phyloP scores from a whole-genome alignment of 805 yeast species.

The Kockiozyma suomiensis region DNA sequence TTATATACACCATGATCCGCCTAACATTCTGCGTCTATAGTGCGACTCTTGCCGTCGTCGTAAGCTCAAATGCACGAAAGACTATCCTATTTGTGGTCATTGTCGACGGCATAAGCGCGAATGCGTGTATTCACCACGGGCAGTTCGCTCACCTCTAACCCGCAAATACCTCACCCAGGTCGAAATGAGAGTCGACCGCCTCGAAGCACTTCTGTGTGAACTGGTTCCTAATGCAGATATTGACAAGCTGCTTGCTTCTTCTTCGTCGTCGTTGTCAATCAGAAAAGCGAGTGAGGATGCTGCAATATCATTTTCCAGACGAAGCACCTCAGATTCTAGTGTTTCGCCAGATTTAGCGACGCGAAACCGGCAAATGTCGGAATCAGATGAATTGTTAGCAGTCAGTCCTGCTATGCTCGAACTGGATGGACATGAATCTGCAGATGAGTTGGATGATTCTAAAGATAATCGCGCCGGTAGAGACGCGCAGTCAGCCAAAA shows the following conservation, averaged over 20 bases:
- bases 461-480: neutral
- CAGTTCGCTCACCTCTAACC: constrained; percentile 78
- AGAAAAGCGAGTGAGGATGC: constrained; percentile 21
- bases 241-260: constrained; percentile 44
- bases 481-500: neutral
- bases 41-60: constrained; percentile 85
- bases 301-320: constrained; percentile 11
- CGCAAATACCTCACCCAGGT: constrained; percentile 72
- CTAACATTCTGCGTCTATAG: constrained; percentile 29
- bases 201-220: constrained; percentile 51
- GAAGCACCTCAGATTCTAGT: constrained; percentile 14
- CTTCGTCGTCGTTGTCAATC: constrained; percentile 25
- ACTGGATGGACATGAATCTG: constrained; percentile 1
- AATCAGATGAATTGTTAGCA: constrained; percentile 14
- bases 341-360: constrained; percentile 14
- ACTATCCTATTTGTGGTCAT: constrained; percentile 72
- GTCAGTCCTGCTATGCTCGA: constrained; percentile 7
- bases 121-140: constrained; percentile 77
- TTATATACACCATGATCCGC: no score
- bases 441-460: constrained; percentile 1
- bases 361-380: constrained; percentile 11
- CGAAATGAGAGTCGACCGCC: constrained; percentile 56
- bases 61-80: constrained; percentile 79
- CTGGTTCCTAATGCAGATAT: constrained; percentile 52
- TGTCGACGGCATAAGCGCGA: constrained; percentile 72